Conservation (phyloP, 345 rosid species). For the Pugionium cornutum region DNA sequence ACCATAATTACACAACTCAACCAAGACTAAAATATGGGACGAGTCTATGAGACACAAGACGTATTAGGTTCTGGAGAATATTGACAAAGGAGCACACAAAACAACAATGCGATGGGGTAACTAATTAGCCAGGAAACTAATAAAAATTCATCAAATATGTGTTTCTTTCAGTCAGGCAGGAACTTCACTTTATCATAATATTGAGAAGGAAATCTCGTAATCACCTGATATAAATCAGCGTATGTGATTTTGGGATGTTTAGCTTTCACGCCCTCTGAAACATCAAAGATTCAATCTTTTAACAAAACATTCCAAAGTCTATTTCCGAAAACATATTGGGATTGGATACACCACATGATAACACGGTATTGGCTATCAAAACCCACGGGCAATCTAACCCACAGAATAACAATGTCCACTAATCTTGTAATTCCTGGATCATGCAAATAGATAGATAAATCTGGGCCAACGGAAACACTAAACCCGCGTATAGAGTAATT, state of each 20-base stretch:
- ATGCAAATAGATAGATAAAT: slow-evolving; percentile 1
- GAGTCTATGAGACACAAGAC: slow-evolving; percentile 2
- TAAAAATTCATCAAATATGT: neutral
- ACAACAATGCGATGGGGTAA: neutral
- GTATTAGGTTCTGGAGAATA: no score
- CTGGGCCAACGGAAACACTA: neutral
- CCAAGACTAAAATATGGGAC: neutral
- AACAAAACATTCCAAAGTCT: slow-evolving; percentile 3
- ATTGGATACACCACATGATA: neutral
- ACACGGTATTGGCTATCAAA: neutral
- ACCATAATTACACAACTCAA: slow-evolving; percentile 4
- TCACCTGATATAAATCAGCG: slow-evolving; percentile 58
- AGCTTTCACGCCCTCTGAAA: slow-evolving; percentile 76
- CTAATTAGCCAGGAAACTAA: neutral
- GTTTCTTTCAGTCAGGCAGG: neutral
- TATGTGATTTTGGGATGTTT: slow-evolving; percentile 77
- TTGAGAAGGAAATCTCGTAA: neutral
- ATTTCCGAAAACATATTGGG: neutral
- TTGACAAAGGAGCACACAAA: neutral
- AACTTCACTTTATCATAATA: neutral
- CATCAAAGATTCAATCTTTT: slow-evolving; percentile 30
- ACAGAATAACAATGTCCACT: neutral
- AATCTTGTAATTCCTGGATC: neutral
- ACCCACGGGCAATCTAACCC: neutral
- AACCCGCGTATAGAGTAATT: neutral